Percentiles rank a stretch among this genome's conserved stretches.
Conservation (phyloP, 2,329 filamentous ascomycete genomes). For the Trichoderma atrobrunneum region DNA sequence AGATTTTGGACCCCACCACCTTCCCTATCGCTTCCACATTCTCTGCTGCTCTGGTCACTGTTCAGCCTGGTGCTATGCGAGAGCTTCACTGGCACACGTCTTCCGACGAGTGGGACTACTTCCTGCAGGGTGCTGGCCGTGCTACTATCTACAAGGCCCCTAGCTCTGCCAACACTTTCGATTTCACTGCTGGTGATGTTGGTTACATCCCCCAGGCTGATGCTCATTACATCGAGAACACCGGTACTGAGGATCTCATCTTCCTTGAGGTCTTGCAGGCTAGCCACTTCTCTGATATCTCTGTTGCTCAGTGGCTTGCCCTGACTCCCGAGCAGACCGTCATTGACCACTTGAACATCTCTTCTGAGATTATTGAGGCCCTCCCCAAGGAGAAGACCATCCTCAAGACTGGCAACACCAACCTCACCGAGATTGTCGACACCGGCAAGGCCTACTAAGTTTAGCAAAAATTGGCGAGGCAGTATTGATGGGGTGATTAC, state of each 20-base stretch:
- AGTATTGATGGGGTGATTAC: neutral
- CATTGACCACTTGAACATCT: conserved; percentile 50
- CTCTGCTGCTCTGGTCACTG: conserved; percentile 54
- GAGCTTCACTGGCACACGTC: conserved; percentile 63
- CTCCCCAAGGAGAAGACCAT: conserved; percentile 43
- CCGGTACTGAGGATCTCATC: conserved; percentile 53
- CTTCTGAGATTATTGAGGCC: conserved; percentile 35
- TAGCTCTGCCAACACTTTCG: conserved; percentile 50
- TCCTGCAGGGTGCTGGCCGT: conserved; percentile 54
- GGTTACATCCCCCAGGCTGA: conserved; percentile 52
- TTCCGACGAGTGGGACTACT: conserved; percentile 61
- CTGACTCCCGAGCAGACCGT: conserved; percentile 58
- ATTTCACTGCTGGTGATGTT: conserved; percentile 58
- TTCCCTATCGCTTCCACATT: conserved; percentile 57
- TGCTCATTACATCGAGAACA: conserved; percentile 62
- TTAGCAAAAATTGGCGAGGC: neutral
- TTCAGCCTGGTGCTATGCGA: conserved; percentile 62
- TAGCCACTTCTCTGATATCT: conserved; percentile 50
- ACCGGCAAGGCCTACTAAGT: conserved; percentile 23
- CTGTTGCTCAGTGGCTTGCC: conserved; percentile 57
- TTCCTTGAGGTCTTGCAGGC: conserved; percentile 60
- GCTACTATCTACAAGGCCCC: conserved; percentile 56
- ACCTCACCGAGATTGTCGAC: conserved; percentile 32
- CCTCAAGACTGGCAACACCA: conserved; percentile 40
- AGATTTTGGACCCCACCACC: conserved; percentile 55